These are phyloP conservation scores for Chalciporus sphaerocephalus DNA, from an alignment of 768 basidiomycete species.

Conservation along the genomic window DNA sequence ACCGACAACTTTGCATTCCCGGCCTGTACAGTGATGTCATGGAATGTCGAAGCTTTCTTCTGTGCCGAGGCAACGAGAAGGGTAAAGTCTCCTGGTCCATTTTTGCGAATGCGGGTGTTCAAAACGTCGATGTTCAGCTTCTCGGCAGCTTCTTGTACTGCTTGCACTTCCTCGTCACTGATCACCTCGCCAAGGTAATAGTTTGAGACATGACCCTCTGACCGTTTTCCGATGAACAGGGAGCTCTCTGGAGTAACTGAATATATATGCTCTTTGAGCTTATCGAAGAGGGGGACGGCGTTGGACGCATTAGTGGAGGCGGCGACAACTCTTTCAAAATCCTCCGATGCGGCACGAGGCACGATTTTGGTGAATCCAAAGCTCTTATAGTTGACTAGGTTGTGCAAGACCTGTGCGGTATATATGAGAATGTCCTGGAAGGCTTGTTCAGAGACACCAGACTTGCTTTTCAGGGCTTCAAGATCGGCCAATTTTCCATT, in stretches of 20 bases:
- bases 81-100: slow-evolving; percentile 55
- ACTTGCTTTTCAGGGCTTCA: slow-evolving; percentile 44
- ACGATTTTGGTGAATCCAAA: slow-evolving; percentile 87
- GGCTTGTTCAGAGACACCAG: slow-evolving; percentile 53
- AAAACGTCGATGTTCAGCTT: slow-evolving; percentile 69
- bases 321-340: slow-evolving; percentile 60
- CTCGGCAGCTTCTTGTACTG: slow-evolving; percentile 72
- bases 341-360: slow-evolving; percentile 58
- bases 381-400: slow-evolving; percentile 63
- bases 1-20: slow-evolving; percentile 52
- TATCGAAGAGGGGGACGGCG: slow-evolving; percentile 58
- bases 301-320: slow-evolving; percentile 55
- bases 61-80: slow-evolving; percentile 73
- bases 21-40: slow-evolving; percentile 44
- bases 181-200: slow-evolving; percentile 78
- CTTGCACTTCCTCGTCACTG: slow-evolving; percentile 72
- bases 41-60: slow-evolving; percentile 34
- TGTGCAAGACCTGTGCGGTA: slow-evolving; percentile 43
- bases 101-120: slow-evolving; percentile 80
- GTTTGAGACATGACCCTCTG: slow-evolving; percentile 73
- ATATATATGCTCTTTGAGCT: slow-evolving; percentile 79
- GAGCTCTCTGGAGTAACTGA: slow-evolving; percentile 56
- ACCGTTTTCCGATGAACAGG: slow-evolving; percentile 76
- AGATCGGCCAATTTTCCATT: slow-evolving; percentile 57
- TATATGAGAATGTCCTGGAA: slow-evolving; percentile 75